phyloP scores from a whole-genome alignment of 352 stramenopile species.

The Globisporangium cederbergense region DNA sequence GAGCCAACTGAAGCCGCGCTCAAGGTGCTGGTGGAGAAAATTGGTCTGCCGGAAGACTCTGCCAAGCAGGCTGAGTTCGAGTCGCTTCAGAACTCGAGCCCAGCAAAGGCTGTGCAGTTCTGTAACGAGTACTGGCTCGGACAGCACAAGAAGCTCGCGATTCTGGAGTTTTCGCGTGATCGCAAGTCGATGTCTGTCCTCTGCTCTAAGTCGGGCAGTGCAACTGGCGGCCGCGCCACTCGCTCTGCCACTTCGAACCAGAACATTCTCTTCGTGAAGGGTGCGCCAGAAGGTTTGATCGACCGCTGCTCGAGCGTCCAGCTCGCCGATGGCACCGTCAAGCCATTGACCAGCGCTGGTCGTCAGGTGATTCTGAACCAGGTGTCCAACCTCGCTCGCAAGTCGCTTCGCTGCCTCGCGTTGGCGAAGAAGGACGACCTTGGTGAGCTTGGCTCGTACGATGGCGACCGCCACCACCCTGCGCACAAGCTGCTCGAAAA shows the following conservation, averaged over 20 bases:
- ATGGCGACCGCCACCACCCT: conserved; percentile 82
- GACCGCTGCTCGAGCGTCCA: conserved; percentile 94
- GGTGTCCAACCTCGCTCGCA: conserved; percentile 88
- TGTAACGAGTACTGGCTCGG: conserved; percentile 78
- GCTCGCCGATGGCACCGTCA: conserved; percentile 89
- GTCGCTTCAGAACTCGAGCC: conserved; percentile 53
- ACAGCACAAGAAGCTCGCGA: conserved; percentile 90
- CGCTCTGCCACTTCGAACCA: conserved; percentile 60
- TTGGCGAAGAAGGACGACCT: conserved; percentile 96
- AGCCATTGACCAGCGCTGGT: conserved; percentile 89
- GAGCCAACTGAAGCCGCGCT: conserved; percentile 98
- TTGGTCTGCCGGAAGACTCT: conserved; percentile 78
- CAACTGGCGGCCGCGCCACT: conserved; percentile 36
- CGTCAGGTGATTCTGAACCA: conserved; percentile 87
- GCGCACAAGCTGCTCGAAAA: conserved; percentile 79
- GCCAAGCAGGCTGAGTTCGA: conserved; percentile 62
- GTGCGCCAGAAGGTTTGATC: conserved; percentile 96
- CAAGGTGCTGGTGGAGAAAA: conserved; percentile 94
- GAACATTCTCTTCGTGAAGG: conserved; percentile 98
- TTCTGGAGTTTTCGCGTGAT: conserved; percentile 95
- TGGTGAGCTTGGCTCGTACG: conserved; percentile 70
- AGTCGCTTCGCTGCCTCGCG: conserved; percentile 95
- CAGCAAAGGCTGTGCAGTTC: conserved; percentile 74
- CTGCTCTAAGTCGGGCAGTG: conserved; percentile 47
- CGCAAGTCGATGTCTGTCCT: conserved; percentile 98